Conservation (phyloP, 169 alveolate genomes). For the Sarcocystis neurona region DNA sequence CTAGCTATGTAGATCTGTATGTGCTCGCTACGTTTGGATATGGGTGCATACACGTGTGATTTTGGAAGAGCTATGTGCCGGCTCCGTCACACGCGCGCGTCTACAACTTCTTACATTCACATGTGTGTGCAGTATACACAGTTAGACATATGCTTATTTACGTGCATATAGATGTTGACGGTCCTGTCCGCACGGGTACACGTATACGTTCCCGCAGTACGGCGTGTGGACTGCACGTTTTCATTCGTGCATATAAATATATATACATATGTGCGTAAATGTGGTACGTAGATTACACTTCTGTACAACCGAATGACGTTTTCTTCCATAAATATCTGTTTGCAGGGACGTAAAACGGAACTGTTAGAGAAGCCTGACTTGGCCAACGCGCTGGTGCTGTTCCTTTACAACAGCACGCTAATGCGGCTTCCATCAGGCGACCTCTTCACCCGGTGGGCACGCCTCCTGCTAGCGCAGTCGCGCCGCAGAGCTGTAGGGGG, state of each 20-base stretch:
- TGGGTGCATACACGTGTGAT: no score
- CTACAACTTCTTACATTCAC: no score
- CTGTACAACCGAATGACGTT: neutral
- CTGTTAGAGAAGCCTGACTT: neutral
- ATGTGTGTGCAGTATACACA: no score
- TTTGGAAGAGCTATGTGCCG: no score
- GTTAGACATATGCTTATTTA: no score
- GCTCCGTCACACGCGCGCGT: no score
- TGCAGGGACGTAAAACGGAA: neutral
- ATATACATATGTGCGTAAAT: neutral
- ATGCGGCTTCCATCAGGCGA: neutral
- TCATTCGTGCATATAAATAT: neutral
- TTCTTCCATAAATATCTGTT: neutral
- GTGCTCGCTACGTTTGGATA: no score
- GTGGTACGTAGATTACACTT: neutral
- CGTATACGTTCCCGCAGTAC: no score
- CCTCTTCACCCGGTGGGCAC: neutral
- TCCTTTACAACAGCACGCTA: neutral
- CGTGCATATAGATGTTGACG: no score
- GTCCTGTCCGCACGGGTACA: no score
- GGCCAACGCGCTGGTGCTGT: conserved; percentile 10
- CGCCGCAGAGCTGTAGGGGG: neutral
- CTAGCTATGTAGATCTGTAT: no score
- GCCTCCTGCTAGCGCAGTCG: neutral
- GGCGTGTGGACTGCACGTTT: no score